Evolutionary conservation across 345 rosid species (phyloP), one percentile per base, ranked within the genome.

Genomic region (Eucalyptus tenuipes): DNA sequence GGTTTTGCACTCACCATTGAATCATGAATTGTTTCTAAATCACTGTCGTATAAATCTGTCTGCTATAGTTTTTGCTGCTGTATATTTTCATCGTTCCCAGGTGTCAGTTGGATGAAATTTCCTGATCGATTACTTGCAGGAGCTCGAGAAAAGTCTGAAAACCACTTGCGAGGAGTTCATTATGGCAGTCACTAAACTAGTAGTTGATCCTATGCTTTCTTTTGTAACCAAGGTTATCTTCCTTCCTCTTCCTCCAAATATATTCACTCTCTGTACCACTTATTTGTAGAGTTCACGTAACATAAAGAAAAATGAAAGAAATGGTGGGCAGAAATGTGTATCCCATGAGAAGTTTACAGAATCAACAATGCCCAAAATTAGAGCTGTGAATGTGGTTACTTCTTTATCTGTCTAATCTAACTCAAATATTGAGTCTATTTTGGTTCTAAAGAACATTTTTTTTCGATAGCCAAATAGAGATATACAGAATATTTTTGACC

Each of bases 181-280:
- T 85, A 97, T 98, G 99, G 92, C 97, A 86, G 97, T 96, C 90
- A 97, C 99, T 68, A 98, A 98, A 93, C 94, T 94, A 87, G 96
- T 97, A 86, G 99, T 97, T 89, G 99, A 98, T 93, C 99, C 99
- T 87, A 95, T 98, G 98, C 99, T 98, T 91, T 98, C 98, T 47
- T 98, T 98, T 92, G 97, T 92, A n/a, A 93, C 99, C 91, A 97
- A 98, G 99, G 99, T 97, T 88, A 90, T 87, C 92, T 68, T 85
- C 87, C 55, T 64, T 44, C 53, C 37, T 71, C 82, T 40, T 40
- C 84, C 84, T 40, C 22, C 29, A 20, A 20, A 40, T 40, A 75
- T 37, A 37, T 75, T 40, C 15, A 75, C 42, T 75, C 24, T 75
- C 42, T 75, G 42, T 20, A 40, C 15, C 47, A 75, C 84, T 37